Evolutionary conservation across 441 rosid species (phyloP).

Genomic region (Mallotus repandus): DNA sequence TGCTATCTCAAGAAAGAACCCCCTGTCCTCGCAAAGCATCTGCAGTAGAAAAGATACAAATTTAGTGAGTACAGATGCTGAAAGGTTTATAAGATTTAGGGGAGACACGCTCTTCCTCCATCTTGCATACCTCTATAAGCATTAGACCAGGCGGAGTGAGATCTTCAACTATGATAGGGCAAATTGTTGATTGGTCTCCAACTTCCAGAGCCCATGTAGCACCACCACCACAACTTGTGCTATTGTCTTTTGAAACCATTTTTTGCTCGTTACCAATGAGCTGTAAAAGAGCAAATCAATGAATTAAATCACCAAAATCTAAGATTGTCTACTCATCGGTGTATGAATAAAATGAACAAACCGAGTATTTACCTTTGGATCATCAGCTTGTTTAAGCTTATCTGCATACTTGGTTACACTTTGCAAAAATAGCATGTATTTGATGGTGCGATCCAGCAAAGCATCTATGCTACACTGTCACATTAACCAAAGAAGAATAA

Average conservation of each 20-base stretch:
- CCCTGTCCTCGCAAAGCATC: constrained; percentile 83
- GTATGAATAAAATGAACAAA: background rate
- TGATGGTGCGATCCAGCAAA: constrained; percentile 75
- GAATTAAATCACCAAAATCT: constrained; percentile 10
- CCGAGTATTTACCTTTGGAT: constrained; percentile 56
- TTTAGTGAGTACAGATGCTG: constrained; percentile 7
- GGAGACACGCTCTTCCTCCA: background rate
- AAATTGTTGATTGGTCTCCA: constrained; percentile 53
- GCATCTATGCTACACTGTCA: constrained; percentile 84
- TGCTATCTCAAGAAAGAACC: constrained; percentile 81
- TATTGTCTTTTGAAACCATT: constrained; percentile 37
- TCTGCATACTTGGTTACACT: constrained; percentile 71
- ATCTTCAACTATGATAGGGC: constrained; percentile 89
- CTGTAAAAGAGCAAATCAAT: constrained; percentile 36
- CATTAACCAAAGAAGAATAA: constrained; percentile 21
- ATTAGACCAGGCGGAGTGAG: constrained; percentile 65
- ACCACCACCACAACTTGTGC: constrained; percentile 39
- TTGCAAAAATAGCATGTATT: constrained; percentile 90
- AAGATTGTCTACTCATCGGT: background rate
- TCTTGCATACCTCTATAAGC: constrained; percentile 70
- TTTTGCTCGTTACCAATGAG: constrained; percentile 42
- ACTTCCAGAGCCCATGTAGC: constrained; percentile 88
- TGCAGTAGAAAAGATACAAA: constrained; percentile 24
- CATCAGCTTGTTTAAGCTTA: constrained; percentile 60
- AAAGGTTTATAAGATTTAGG: background rate